These are phyloP conservation scores for Zygoascus meyerae DNA, from an alignment of 1,139 yeast species.

Conservation along the genomic window DNA sequence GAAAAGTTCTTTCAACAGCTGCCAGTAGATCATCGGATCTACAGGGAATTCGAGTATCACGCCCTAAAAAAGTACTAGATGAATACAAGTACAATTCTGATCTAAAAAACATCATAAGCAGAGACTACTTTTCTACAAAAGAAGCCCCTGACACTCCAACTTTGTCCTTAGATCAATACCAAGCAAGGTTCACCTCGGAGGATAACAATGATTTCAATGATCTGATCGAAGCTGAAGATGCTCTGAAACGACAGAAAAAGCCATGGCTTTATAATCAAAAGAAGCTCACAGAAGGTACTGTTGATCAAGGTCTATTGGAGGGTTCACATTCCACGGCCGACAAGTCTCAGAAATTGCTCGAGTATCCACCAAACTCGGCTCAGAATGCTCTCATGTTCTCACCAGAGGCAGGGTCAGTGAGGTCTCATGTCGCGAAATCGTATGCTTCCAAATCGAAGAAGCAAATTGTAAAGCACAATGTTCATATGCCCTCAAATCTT, in stretches of 20 bases:
- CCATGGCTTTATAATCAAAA: conserved; percentile 25
- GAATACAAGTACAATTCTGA: conserved; percentile 29
- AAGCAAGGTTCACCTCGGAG: conserved; percentile 30
- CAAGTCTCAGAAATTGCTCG: not conserved
- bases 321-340: conserved; percentile 12
- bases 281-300: conserved; percentile 17
- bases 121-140: conserved; percentile 30
- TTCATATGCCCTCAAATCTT: too few species aligned
- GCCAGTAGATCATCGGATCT: not conserved
- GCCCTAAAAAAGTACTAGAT: conserved; percentile 23
- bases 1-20: not conserved
- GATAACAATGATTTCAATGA: conserved; percentile 32
- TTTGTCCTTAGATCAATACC: conserved; percentile 23
- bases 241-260: conserved; percentile 19
- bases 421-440: too few species aligned
- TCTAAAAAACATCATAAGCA: conserved; percentile 26
- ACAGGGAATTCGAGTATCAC: conserved; percentile 2
- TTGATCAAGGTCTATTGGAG: conserved; percentile 15
- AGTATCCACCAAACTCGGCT: not conserved
- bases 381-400: not conserved
- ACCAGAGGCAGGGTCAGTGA: not conserved
- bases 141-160: conserved; percentile 14
- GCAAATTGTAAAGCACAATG: too few species aligned
- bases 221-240: conserved; percentile 24
- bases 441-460: too few species aligned